Conservation (phyloP, 192 early-diverging fungal species). For the Dimargaris verticillata region DNA sequence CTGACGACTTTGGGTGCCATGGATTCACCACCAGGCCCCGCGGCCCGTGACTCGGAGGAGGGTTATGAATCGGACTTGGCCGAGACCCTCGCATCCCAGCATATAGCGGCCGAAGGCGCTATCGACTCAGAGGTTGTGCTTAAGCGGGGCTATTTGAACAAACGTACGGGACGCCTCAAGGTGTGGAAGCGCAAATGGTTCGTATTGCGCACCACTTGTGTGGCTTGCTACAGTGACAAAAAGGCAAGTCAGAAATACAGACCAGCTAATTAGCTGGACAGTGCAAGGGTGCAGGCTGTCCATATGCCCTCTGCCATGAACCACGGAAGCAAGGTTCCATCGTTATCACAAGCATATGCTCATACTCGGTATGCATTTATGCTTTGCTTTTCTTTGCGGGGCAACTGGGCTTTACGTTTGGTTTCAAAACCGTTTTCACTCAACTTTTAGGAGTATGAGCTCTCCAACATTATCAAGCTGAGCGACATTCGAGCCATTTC, state of each 20-base stretch:
- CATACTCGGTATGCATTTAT: too few relatives aligned
- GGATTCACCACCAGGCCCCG: not conserved
- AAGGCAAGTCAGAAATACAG: not conserved
- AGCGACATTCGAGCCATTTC: not conserved
- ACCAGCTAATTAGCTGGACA: too few relatives aligned
- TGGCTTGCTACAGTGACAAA: not conserved
- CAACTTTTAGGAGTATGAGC: not conserved
- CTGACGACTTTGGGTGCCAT: too few relatives aligned
- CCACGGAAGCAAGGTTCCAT: too few relatives aligned
- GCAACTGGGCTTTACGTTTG: too few relatives aligned
- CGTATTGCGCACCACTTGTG: slow-evolving; percentile 3
- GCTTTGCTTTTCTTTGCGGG: too few relatives aligned
- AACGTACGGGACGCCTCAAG: slow-evolving; percentile 3
- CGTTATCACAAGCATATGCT: too few relatives aligned
- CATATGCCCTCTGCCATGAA: too few relatives aligned
- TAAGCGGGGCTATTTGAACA: not conserved
- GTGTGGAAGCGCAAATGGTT: slow-evolving; percentile 9
- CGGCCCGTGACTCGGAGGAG: not conserved
- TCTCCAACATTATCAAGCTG: not conserved
- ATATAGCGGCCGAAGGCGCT: not conserved
- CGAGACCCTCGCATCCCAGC: not conserved
- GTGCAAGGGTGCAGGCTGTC: too few relatives aligned
- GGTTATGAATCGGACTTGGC: not conserved
- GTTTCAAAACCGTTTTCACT: not conserved
- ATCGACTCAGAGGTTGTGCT: not conserved